A percentile compares a stretch with the other conserved stretches of the same genome.
These are phyloP conservation scores for Middelhovenomyces tepae DNA, from an alignment of 805 yeast species.

Conservation along the genomic window DNA sequence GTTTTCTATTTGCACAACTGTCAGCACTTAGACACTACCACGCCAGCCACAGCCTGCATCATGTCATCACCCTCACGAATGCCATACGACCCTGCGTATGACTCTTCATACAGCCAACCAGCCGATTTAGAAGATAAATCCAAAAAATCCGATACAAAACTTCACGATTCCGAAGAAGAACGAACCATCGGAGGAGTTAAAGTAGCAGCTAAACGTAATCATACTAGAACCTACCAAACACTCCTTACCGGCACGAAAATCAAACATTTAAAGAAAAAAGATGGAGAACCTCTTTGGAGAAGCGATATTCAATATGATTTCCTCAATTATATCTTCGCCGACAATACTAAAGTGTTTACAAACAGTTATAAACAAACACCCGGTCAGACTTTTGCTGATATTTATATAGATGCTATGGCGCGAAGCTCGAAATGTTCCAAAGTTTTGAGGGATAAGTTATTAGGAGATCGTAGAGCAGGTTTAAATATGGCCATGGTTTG, in stretches of 20 bases:
- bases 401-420: constrained; percentile 74
- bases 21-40: no score
- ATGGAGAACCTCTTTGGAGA: constrained; percentile 89
- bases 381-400: constrained; percentile 68
- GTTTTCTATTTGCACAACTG: no score
- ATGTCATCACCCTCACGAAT: no score
- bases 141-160: no score
- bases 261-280: constrained; percentile 62
- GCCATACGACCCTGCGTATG: no score
- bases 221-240: constrained; percentile 18
- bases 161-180: no score
- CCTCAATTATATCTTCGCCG: constrained; percentile 52
- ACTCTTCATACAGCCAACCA: no score
- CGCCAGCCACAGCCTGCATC: no score
- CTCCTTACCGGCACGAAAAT: constrained; percentile 26
- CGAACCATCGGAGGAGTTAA: neutral
- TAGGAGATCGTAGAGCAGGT: constrained; percentile 53
- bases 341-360: constrained; percentile 57
- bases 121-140: no score
- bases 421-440: constrained; percentile 77
- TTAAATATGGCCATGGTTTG: constrained; percentile 73
- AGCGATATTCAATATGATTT: constrained; percentile 81
- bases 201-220: neutral
- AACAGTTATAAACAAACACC: constrained; percentile 30
- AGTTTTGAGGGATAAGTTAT: constrained; percentile 67